These are phyloP conservation scores for Stachybotrys elegans DNA, from an alignment of 2,329 filamentous ascomycete species.

Conservation along the genomic window DNA sequence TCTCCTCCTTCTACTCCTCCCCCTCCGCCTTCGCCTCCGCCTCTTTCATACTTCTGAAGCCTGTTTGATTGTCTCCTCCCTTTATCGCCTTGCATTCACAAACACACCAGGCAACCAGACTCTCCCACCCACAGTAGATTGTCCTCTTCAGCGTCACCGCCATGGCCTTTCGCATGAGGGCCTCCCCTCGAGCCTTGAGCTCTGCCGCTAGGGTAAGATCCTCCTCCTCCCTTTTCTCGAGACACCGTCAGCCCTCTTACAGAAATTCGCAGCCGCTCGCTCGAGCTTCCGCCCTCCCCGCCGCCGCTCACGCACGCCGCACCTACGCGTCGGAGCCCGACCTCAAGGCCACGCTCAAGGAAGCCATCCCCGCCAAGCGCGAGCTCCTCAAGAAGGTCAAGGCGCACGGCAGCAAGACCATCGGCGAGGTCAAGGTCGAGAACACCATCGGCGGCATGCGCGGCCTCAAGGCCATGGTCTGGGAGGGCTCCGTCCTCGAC, in stretches of 20 bases:
- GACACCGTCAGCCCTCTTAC: neutral
- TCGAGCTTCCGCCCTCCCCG: conserved; percentile 22
- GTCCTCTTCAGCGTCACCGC: no score
- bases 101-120: no score
- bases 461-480: conserved; percentile 95
- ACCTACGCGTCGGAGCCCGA: conserved; percentile 78
- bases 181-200: conserved; percentile 57
- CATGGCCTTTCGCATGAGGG: conserved; percentile 63
- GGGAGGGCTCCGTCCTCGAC: conserved; percentile 96
- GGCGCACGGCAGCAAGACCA: conserved; percentile 71
- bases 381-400: conserved; percentile 94
- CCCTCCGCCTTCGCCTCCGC: no score
- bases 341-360: conserved; percentile 80
- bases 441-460: conserved; percentile 96
- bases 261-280: conserved; percentile 19
- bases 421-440: conserved; percentile 90
- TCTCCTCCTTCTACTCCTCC: no score
- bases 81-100: no score
- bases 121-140: no score
- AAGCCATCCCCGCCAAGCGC: conserved; percentile 84
- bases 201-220: conserved; percentile 56
- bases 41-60: no score
- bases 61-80: no score
- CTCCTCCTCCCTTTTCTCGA: neutral
- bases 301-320: conserved; percentile 40